Percentiles rank a stretch among this genome's conserved stretches.
These are phyloP conservation scores for Neurospora sp. DNA, from an alignment of 495 filamentous ascomycete species.

Conservation along the genomic window DNA sequence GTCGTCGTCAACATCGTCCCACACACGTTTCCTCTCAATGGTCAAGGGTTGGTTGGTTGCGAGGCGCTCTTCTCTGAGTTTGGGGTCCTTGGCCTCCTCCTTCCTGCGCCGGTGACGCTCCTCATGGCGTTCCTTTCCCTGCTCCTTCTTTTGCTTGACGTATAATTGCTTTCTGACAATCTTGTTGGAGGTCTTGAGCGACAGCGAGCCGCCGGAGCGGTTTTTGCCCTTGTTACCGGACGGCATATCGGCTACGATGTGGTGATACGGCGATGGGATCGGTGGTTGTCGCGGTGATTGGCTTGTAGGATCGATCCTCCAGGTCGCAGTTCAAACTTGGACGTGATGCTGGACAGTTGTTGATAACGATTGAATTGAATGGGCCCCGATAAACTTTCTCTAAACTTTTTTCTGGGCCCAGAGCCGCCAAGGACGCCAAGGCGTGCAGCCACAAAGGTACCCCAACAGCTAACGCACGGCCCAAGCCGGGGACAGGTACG, in stretches of 20 bases:
- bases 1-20: conserved; percentile 83
- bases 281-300: neutral
- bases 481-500: neutral
- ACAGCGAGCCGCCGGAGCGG: conserved; percentile 16
- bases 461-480: neutral
- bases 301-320: neutral
- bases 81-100: conserved; percentile 79
- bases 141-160: conserved; percentile 65
- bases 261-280: neutral
- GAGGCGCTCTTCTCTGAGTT: conserved; percentile 57
- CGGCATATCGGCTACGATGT: neutral
- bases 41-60: conserved; percentile 72
- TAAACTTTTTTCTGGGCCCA: neutral
- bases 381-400: neutral
- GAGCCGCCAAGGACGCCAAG: neutral
- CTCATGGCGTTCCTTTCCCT: conserved; percentile 61
- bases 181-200: conserved; percentile 51
- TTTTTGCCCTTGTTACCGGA: neutral
- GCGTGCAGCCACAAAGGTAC: neutral
- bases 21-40: conserved; percentile 80
- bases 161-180: conserved; percentile 62
- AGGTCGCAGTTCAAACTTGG: neutral
- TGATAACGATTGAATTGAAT: neutral
- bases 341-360: neutral
- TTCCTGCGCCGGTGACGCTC: conserved; percentile 66